Base-by-base conservation (phyloP, 106 monocot species). In the Dioscorea alata region DNA sequence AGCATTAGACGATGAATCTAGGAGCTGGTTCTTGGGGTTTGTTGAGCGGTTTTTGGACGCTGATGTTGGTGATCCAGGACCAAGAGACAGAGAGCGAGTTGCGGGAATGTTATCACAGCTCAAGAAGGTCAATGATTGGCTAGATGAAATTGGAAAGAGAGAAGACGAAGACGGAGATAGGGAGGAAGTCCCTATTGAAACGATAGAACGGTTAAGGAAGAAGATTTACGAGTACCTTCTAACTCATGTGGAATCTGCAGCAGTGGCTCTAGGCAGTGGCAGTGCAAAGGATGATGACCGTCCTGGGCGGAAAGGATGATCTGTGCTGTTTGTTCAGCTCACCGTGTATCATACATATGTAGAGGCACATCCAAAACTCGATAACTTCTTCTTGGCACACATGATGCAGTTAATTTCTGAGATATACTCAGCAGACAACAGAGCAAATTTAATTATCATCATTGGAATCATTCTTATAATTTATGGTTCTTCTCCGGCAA, bases 171-270 rank as follows among this genome's bases (percentile, higher is more conserved):
- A 15, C 18, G 59, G 16, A 4, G 35, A 64, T 3, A 51, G 42
- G 62, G 76, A 33, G 56, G 35, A 33, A 2, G 73, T 78, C 15
- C 74, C 79, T 5, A 51, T 64, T 4, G 96, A 92, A 71, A 92
- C 80, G 4, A 69, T 92, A 2, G 82, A 89, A 33, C 63, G 75
- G 64, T 49, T 96, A 48, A 85, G 89, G 75, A 96, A 92, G 82
- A 96, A 96, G 72, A 96, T 96, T 35, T 96, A 96, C 32, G 91
- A 89, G 57, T 96, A 96, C 72, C 80, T 96, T 18, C 79, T 96
- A 17, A 67, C 82, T 1, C 86, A 96, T 67, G 96, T 96, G 49
- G 96, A 97, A 69, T 92, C 86, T 13, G 92, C 92, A 16, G 91
- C 89, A 4, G 86, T 84, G 19, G 91, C 92, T 0, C 78, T 97